Base-by-base conservation (phyloP, 176 grass and related monocot genomes). In the Ensete ventricosum region DNA sequence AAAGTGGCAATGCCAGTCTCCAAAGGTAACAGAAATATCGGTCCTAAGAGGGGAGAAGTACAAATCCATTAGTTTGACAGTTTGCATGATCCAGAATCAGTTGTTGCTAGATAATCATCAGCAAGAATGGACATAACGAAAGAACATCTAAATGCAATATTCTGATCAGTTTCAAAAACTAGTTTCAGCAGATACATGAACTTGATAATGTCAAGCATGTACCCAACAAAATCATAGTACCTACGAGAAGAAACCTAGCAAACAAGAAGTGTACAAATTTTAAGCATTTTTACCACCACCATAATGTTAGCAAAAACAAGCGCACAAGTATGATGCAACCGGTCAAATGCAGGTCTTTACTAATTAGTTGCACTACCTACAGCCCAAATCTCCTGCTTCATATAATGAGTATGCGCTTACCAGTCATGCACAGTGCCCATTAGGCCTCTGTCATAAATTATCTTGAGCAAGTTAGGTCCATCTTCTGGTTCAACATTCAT, bases 371-470 rank as follows among this genome's bases (percentile, higher is more conserved):
- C 34, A 43, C 34, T 43, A 43, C 34, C 34, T 43, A 43, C 34
- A 43, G 34, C 34, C 34, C 34, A 50, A 83, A 53, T 43, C 54
- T 43, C 34, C 34, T 43, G 34, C 43, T 14, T 16, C 65, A 13
- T 17, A 43, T 14, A 17, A 17, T 17, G 43, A 26, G 16, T 11
- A 16, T 14, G 83, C 7, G 76, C 85, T 69, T 93, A 97, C 94
- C 94, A 97, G 74, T 97, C 88, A 43, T 93, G 94, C 64, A 55
- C 84, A 66, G 83, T 81, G 52, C 94, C 94, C 72, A 97, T 93
- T 26, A 97, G 88, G 23, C 94, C 94, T 81, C 94, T 89, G 69
- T 97, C 94, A 20, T 97, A 93, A 82, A 97, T 78, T 84, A 97
- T 88, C 75, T 93, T 97, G 62, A 97, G 94, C 57, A 85, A 93